Evolutionary conservation across 805 yeast species (phyloP).

Genomic region (Candida piceae): DNA sequence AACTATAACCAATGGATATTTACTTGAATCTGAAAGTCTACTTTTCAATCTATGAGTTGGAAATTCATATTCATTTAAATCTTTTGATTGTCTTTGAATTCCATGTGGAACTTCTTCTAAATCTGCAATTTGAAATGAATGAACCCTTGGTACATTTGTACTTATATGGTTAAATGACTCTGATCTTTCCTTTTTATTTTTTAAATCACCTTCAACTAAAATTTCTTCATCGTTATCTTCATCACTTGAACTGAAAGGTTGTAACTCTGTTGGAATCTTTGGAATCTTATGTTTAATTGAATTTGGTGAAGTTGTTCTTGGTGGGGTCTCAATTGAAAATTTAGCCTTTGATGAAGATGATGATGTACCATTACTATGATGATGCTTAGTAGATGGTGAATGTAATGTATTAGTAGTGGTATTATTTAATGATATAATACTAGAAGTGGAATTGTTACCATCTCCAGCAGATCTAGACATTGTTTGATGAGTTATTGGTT

Average conservation of each 20-base stretch:
- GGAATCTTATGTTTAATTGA: slow-evolving; percentile 27
- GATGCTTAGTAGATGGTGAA: background rate
- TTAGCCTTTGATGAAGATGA: slow-evolving; percentile 4
- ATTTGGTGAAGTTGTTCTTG: slow-evolving; percentile 33
- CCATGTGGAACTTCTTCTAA: slow-evolving; percentile 97
- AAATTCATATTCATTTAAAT: slow-evolving; percentile 63
- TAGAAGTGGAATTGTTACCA: slow-evolving; percentile 1
- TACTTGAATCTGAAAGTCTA: slow-evolving; percentile 62
- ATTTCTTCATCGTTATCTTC: slow-evolving; percentile 35
- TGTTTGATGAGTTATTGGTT: slow-evolving; percentile 57
- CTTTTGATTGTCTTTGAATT: slow-evolving; percentile 78
- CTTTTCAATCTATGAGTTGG: slow-evolving; percentile 84
- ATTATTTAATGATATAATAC: background rate
- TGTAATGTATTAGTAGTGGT: background rate
- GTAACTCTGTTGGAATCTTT: slow-evolving; percentile 52
- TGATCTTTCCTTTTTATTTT: slow-evolving; percentile 29
- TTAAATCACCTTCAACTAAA: no score
- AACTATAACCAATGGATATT: slow-evolving; percentile 86
- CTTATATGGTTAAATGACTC: slow-evolving; percentile 21
- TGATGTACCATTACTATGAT: background rate
- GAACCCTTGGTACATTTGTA: slow-evolving; percentile 36
- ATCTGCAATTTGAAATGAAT: slow-evolving; percentile 74
- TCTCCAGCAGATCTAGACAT: slow-evolving; percentile 1
- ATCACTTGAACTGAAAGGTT: slow-evolving; percentile 50
- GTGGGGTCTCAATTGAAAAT: slow-evolving; percentile 21